A percentile compares a stretch with the other conserved stretches of the same genome.
These are phyloP conservation scores for cucumber (Cucumis sativus) DNA, from an alignment of 306 rosid species.

Conservation along the genomic window DNA sequence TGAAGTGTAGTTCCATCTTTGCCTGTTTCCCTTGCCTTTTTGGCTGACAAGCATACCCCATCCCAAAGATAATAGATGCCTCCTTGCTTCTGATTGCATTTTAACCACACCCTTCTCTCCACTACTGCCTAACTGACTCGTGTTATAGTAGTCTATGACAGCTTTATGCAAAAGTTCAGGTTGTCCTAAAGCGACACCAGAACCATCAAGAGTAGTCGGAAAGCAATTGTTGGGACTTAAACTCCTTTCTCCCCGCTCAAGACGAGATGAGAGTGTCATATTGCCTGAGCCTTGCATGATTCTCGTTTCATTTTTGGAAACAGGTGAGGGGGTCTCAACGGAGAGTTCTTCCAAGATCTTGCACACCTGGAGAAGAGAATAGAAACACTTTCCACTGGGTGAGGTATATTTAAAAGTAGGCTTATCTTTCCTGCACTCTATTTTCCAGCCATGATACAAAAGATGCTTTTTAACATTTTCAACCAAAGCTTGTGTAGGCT, in stretches of 20 bases:
- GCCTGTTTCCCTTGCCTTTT: neutral
- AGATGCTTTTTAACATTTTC: slow-evolving; percentile 33
- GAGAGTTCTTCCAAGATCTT: slow-evolving; percentile 12
- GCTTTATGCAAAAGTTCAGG: slow-evolving; percentile 29
- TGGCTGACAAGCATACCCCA: slow-evolving; percentile 12
- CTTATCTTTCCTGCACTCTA: slow-evolving; percentile 16
- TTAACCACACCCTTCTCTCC: neutral
- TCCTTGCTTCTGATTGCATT: slow-evolving; percentile 26
- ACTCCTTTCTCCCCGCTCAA: slow-evolving; percentile 14
- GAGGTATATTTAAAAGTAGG: slow-evolving; percentile 13
- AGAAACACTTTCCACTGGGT: slow-evolving; percentile 24
- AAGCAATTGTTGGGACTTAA: slow-evolving; percentile 11
- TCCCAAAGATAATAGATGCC: slow-evolving; percentile 34
- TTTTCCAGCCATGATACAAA: slow-evolving; percentile 56
- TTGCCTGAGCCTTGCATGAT: slow-evolving; percentile 3
- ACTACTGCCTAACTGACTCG: neutral
- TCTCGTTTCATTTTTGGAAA: slow-evolving; percentile 13
- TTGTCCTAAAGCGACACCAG: slow-evolving; percentile 1
- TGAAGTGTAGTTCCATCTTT: slow-evolving; percentile 22
- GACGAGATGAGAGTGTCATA: slow-evolving; percentile 3
- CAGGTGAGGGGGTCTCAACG: slow-evolving; percentile 8
- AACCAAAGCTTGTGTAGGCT: neutral
- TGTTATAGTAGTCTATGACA: slow-evolving; percentile 26
- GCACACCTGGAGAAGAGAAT: slow-evolving; percentile 37
- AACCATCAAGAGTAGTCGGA: slow-evolving; percentile 6